Evolutionary conservation across 2,329 filamentous ascomycete species (phyloP).

Genomic region (Curvularia spicifera): DNA sequence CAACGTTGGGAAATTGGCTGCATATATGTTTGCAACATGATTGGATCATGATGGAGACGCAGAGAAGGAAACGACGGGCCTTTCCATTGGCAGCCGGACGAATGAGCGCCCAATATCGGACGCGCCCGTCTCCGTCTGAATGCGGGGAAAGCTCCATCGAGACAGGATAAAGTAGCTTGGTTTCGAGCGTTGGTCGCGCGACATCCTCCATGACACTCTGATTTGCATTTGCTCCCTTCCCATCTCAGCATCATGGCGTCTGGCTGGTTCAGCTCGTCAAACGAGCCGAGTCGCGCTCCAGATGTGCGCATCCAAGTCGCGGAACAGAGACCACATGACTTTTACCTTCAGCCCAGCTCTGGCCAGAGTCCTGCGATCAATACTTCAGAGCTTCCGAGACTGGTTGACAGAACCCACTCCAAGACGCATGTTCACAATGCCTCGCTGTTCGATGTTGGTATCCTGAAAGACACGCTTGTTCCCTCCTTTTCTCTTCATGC

Average conservation of each 20-base stretch:
- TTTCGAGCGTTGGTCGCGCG: slow-evolving; percentile 4
- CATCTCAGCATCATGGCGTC: slow-evolving; percentile 29
- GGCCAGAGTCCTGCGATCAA: slow-evolving; percentile 21
- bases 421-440: slow-evolving; percentile 40
- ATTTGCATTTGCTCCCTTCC: not conserved
- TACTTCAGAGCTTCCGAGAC: not conserved
- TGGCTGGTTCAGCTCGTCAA: slow-evolving; percentile 38
- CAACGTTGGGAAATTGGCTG: slow-evolving; percentile 5
- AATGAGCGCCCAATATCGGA: slow-evolving; percentile 10
- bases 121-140: slow-evolving; percentile 20
- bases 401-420: slow-evolving; percentile 42
- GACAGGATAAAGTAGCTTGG: slow-evolving; percentile 16
- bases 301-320: slow-evolving; percentile 42
- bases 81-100: slow-evolving; percentile 7
- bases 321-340: slow-evolving; percentile 42
- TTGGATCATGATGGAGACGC: slow-evolving; percentile 7
- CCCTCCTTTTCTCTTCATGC: slow-evolving; percentile 63
- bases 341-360: slow-evolving; percentile 39
- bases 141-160: slow-evolving; percentile 35
- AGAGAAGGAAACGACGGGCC: not conserved
- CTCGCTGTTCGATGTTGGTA: slow-evolving; percentile 54
- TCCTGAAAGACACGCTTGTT: slow-evolving; percentile 60
- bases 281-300: slow-evolving; percentile 30
- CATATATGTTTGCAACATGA: slow-evolving; percentile 9
- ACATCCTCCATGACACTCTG: slow-evolving; percentile 6